A percentile compares a stretch with the other conserved stretches of the same genome.
phyloP scores from a whole-genome alignment of 768 basidiomycete species.

The Serendipita vermifera region DNA sequence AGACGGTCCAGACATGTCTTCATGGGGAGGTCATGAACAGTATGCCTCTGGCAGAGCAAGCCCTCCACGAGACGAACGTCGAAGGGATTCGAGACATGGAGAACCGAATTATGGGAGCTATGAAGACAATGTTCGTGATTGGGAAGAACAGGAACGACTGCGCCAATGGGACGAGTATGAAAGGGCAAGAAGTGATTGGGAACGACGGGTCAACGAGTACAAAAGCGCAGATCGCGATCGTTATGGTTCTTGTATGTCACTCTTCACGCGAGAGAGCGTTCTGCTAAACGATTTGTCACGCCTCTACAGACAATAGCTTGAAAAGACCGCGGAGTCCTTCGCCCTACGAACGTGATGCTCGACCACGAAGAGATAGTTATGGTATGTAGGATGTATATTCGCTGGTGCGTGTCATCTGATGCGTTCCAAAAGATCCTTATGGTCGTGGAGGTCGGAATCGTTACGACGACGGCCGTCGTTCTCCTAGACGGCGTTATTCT shows the following conservation, averaged over 20 bases:
- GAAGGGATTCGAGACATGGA: conserved; percentile 3
- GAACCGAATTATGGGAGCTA: conserved; percentile 1
- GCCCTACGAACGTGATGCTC: not conserved
- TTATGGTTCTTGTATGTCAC: not conserved
- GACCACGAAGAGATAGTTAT: conserved; percentile 3
- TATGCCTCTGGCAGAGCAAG: conserved; percentile 9
- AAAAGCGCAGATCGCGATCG: conserved; percentile 5
- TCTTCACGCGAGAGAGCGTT: not conserved
- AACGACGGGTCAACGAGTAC: conserved; percentile 4
- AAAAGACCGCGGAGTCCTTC: conserved; percentile 3
- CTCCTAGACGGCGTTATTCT: not conserved
- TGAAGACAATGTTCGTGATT: not conserved
- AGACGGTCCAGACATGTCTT: conserved; percentile 33
- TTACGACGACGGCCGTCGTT: conserved; percentile 3
- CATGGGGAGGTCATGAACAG: not conserved
- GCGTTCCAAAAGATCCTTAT: not conserved
- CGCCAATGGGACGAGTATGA: conserved; percentile 10
- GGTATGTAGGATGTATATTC: not conserved
- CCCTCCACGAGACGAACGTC: conserved; percentile 1
- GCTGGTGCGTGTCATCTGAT: not conserved
- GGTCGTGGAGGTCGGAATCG: not conserved
- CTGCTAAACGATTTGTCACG: not conserved
- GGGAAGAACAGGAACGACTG: conserved; percentile 9
- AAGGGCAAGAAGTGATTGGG: not conserved
- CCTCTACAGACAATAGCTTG: not conserved